Base-by-base conservation (phyloP, 2,329 filamentous ascomycete species). In the Fusarium sp. region DNA sequence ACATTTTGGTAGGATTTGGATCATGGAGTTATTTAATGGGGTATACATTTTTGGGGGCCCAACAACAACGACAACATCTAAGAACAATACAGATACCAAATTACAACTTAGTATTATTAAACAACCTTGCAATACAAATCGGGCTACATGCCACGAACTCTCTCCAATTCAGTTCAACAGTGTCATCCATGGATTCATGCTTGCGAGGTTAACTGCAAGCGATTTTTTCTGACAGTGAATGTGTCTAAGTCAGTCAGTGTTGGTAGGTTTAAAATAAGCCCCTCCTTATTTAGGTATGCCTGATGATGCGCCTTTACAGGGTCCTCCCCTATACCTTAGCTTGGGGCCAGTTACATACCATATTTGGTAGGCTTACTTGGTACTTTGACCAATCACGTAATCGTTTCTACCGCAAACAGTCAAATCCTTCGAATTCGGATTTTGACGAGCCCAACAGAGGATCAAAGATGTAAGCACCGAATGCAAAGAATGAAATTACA, bases 1-100 rank as follows among this genome's bases (percentile, higher is more conserved):
- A 71, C 70, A 55, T 20, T 65, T 74, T 73, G 61, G 61, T 72
- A 58, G 61, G 73, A 70, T 47, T 61, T 60, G 38, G 63, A 64
- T 57, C 58, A 64, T 60, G 71, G 71, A 69, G 71, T 74, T 71
- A 67, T 56, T 70, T 59, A n/a, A 47, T 33, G 31, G 64, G 62
- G 72, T 58, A 64, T 62, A 60, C 56, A 38, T 47, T 16, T 33
- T 50, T 35, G 31, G 55, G 45, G 45, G 35, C 59, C 47, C 48
- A 71, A 59, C n/a, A 58, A 51, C 36, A 66, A 38, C 30, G 16
- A 51, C 47, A 51, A 53, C 15, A 48, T 57, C 54, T 35, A 67
- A 39, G 64, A 60, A 44, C 18, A 65, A 60, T 64, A 39, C 51
- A 67, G 64, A 67, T 65, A 56, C 50, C 61, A 67, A 26, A 61